Conservation (phyloP, 163 green algal species). For the Chlamydomonas reinhardtii region DNA sequence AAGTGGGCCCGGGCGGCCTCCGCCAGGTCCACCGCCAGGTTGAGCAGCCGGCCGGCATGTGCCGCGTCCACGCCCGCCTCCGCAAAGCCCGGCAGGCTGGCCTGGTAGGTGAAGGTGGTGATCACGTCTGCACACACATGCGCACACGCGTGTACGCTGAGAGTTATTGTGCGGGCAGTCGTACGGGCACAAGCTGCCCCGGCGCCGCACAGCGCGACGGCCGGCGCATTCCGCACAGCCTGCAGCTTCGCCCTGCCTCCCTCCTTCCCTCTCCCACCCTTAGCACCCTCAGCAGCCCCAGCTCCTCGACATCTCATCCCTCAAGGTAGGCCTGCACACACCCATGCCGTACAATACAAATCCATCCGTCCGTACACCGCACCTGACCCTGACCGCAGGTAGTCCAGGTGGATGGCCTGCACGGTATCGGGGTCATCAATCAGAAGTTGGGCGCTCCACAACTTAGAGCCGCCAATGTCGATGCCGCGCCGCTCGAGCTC, state of each 20-base stretch:
- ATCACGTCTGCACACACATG: conserved; percentile 25
- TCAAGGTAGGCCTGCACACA: too few species aligned
- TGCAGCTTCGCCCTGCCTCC: too few species aligned
- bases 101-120: conserved; percentile 52
- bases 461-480: conserved; percentile 19
- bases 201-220: too few species aligned
- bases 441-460: conserved; percentile 49
- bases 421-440: conserved; percentile 44
- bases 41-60: not conserved
- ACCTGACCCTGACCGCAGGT: conserved; percentile 49
- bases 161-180: too few species aligned
- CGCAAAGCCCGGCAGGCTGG: conserved; percentile 38
- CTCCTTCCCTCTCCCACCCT: too few species aligned
- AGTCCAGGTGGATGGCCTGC: conserved; percentile 41
- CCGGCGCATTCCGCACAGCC: too few species aligned
- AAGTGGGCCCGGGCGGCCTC: conserved; percentile 21
- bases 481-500: conserved; percentile 51
- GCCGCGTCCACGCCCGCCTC: conserved; percentile 29
- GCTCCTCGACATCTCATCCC: too few species aligned
- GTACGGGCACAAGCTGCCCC: too few species aligned
- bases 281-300: too few species aligned
- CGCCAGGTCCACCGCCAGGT: conserved; percentile 34
- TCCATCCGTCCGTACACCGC: too few species aligned
- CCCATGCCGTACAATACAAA: too few species aligned
- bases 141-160: too few species aligned